Base-by-base conservation (phyloP, 2,329 filamentous ascomycete species). In the Chrysosporium queenslandicum region DNA sequence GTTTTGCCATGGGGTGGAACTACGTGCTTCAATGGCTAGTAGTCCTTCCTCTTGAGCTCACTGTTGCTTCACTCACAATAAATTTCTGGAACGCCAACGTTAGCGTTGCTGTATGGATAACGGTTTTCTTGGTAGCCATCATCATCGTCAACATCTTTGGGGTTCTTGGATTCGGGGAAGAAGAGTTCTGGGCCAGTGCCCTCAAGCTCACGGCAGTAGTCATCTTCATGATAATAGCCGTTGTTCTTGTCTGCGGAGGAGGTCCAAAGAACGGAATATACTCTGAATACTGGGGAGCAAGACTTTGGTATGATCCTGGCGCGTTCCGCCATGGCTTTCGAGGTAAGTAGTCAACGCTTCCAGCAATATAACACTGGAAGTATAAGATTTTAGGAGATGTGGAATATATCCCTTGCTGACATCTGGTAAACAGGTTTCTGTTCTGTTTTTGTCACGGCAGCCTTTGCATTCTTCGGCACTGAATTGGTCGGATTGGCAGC, bases 11-110 rank as follows among this genome's bases (percentile, higher is more conserved):
- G 62, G 70, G 69, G 12, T 72, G 69, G 69, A 67, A 71, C 53
- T 92, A 94, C 64, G 86, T 86, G 3, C 68, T 94, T 58, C 84
- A 89, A 67, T 94, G 89, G 88, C 76, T 92, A 1, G 78, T 86
- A 37, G 81, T 90, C 0, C 68, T 94, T 21, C 88, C 88, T 0
- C 76, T 94, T 42, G 88, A 94, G 65, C 82, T 94, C 49, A 86
- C 91, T 52, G 85, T 86, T 1, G 87, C 87, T 4, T 84, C 86
- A 4, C 78, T 91, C 18, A 90, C 86, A 0, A 81, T 91, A 53
- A 77, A 81, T 16, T 92, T 83, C 64, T 94, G 87, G 87, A 56
- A 56, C 20, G 59, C 53, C 27, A 56, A 64, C 46, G 54, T 68
- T 47, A 59, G 58, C 27, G 61, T 74, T 54, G 70, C 66, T 18